Evolutionary conservation across 1,284 basidiomycete genomes (phyloP), one percentile per base, ranked within the genome.

Genomic region (Ustilago bromivora): DNA sequence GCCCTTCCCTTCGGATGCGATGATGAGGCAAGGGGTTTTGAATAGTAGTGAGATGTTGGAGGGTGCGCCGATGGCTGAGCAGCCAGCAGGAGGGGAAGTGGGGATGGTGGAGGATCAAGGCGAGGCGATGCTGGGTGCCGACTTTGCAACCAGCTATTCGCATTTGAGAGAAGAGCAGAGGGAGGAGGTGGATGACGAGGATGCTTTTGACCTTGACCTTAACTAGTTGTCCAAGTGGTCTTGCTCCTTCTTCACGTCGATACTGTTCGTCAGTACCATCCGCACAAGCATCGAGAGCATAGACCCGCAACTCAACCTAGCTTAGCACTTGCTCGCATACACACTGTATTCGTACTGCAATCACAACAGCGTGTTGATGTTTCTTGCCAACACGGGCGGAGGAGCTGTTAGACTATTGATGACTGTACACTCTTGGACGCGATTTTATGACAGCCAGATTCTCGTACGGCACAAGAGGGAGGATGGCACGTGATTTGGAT

Each of bases 1-100:
- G 65, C 81, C 81, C 17, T 82, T 81, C 57, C 81, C 81, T 0
- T 77, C 72, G 0, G 81, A 82, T 46, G 71, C 73, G 6, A 72
- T 81, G 67, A 81, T 82, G 81, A 64, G 81, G 2, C 81, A 82
- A 51, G 81, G 81, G 12, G 78, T 81, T 28, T 56, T 82, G 53
- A 81, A 82, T 55, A 72, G 67, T n/a, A 62, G 65, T 38, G 79
- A 64, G 36, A 65, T 78, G 71, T 65, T 78, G 19, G 53, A 61
- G 8, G 75, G 75, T 7, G 71, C 76, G 0, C 67, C 72, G 0
- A 61, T 57, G 49, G 78, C 73, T 32, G 70, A 65, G 23, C 58
- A 54, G 53, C 71, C 71, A 7, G 51, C 60, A 9, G 47, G 36
- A 19, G 49, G 11, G 8, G 58, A 19, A 0, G 73, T 11, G 12